Conservation (phyloP, 208 protist genomes). For the Crithidia fasciculata region DNA sequence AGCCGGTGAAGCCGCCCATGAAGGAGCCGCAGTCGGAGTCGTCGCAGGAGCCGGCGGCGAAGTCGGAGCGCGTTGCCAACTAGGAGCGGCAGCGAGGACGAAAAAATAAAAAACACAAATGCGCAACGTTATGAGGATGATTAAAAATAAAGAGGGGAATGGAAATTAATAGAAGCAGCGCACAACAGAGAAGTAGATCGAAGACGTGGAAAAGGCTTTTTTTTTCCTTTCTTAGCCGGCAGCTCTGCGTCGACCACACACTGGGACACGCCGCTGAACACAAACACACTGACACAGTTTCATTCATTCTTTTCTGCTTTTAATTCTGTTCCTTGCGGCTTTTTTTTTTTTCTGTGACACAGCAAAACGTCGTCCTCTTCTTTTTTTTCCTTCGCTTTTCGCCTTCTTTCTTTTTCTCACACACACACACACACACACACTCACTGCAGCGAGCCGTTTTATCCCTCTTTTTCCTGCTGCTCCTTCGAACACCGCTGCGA, state of each 20-base stretch:
- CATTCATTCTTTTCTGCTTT: conserved; percentile 28
- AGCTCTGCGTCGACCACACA: no score
- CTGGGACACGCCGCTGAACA: background rate
- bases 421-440: background rate
- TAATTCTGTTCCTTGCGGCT: conserved; percentile 35
- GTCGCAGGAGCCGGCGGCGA: conserved; percentile 15
- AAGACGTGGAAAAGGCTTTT: no score
- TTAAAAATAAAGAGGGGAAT: no score
- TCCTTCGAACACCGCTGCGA: no score
- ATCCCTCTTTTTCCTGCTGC: no score
- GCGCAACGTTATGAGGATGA: no score
- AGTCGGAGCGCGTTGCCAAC: conserved; percentile 39
- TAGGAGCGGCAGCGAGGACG: conserved; percentile 12
- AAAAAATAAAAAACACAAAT: background rate
- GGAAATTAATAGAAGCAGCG: no score
- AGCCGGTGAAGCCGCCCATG: conserved; percentile 30
- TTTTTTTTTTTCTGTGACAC: background rate
- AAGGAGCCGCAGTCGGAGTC: conserved; percentile 10
- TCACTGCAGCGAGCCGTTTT: background rate
- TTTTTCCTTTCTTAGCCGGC: no score
- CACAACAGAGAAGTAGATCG: no score
- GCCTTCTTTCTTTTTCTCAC: background rate
- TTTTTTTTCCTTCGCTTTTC: background rate
- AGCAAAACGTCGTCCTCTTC: background rate
- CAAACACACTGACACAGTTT: background rate